Percentiles rank a stretch among this genome's conserved stretches.
Evolutionary conservation across 1,139 yeast species (phyloP).

Genomic region (Hyphopichia khmerensis): DNA sequence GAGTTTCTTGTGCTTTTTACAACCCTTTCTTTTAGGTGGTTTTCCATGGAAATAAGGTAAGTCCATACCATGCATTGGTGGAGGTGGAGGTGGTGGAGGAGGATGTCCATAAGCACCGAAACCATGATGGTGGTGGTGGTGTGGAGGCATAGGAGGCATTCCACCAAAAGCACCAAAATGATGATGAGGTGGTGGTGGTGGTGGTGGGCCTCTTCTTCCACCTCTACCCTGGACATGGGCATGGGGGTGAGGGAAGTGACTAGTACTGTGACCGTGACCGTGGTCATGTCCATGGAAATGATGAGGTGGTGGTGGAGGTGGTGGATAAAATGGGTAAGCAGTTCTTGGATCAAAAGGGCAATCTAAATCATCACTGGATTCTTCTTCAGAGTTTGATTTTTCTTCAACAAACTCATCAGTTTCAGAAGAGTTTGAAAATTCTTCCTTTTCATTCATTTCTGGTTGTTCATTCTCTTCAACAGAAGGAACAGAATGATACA

Average conservation of each 20-base stretch:
- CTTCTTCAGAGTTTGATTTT: neutral
- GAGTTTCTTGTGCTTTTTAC: neutral
- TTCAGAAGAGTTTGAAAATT: neutral
- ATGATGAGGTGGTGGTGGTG: neutral
- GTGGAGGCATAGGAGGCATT: neutral
- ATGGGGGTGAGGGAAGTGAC: neutral
- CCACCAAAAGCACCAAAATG: neutral
- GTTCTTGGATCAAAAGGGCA: neutral
- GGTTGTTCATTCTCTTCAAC: neutral
- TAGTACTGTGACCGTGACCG: neutral
- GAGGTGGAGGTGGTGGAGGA: constrained; percentile 2
- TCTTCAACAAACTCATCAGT: neutral
- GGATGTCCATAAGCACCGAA: neutral
- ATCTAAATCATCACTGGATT: neutral
- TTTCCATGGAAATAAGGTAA: neutral
- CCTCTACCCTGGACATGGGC: neutral
- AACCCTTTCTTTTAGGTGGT: neutral
- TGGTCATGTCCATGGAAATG: neutral
- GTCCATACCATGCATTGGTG: neutral
- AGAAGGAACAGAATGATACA: neutral
- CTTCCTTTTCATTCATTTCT: neutral
- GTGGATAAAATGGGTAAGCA: neutral
- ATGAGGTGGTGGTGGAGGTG: neutral
- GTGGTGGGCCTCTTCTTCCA: no score
- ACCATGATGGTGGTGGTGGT: neutral